Evolutionary conservation across 306 rosid genomes (phyloP).

Genomic region (Prunus mira): DNA sequence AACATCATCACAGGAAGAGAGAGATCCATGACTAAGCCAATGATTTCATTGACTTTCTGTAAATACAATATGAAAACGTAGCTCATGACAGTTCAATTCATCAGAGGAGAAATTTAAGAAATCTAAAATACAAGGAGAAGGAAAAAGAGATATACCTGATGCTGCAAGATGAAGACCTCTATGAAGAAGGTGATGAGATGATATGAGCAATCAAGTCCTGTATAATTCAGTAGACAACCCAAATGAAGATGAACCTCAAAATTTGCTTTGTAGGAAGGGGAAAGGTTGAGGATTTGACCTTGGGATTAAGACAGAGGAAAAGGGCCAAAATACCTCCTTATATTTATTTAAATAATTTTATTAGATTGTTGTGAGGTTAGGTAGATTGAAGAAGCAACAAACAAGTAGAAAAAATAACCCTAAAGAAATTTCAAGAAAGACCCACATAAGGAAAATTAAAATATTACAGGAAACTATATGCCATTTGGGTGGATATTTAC

Average conservation of each 20-base stretch:
- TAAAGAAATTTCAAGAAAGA: conserved; percentile 9
- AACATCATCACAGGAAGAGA: not conserved
- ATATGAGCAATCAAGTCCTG: conserved; percentile 18
- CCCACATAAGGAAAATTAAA: not conserved
- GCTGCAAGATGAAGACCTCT: conserved; percentile 18
- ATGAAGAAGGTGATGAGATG: conserved; percentile 16
- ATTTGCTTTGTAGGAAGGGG: conserved; percentile 20
- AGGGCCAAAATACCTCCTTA: conserved; percentile 25
- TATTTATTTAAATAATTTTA: conserved; percentile 12
- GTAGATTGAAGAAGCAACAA: conserved; percentile 39
- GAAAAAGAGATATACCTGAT: conserved; percentile 31
- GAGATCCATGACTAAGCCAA: conserved; percentile 7
- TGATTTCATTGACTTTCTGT: not conserved
- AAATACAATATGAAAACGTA: not conserved
- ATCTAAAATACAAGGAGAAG: not conserved
- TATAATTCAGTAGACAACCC: conserved; percentile 14
- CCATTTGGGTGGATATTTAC: conserved; percentile 16
- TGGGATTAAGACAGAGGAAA: conserved; percentile 15
- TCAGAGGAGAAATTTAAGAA: not conserved
- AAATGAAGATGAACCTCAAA: conserved; percentile 33
- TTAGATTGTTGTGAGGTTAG: conserved; percentile 25
- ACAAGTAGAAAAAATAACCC: conserved; percentile 14
- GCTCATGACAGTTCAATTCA: conserved; percentile 13
- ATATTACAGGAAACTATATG: not conserved
- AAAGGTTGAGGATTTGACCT: conserved; percentile 31